These are phyloP conservation scores for Puccinia hordei DNA, from an alignment of 1,284 basidiomycete genomes.

Conservation along the genomic window DNA sequence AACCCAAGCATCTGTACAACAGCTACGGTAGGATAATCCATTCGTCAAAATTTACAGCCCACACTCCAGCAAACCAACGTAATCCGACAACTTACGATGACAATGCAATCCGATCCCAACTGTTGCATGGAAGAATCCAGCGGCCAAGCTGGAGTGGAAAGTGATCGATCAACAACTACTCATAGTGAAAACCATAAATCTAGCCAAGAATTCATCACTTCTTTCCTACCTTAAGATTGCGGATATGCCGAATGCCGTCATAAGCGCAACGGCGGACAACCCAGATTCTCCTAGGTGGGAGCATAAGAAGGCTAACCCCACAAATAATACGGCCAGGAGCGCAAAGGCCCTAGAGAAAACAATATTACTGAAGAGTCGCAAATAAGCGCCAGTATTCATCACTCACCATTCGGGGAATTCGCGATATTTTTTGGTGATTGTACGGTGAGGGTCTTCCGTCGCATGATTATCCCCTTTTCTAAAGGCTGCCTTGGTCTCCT, in stretches of 20 bases:
- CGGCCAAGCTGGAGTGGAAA: slow-evolving; percentile 34
- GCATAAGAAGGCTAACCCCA: slow-evolving; percentile 25
- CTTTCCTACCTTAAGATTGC: slow-evolving; percentile 30
- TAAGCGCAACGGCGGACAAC: slow-evolving; percentile 6
- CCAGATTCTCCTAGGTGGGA: slow-evolving; percentile 21
- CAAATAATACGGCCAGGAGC: neutral
- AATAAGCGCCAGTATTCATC: neutral
- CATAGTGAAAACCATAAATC: neutral
- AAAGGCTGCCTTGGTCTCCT: slow-evolving; percentile 8
- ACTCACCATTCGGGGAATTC: slow-evolving; percentile 33
- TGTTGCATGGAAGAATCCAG: slow-evolving; percentile 42
- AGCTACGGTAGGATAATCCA: slow-evolving; percentile 11
- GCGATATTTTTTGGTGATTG: slow-evolving; percentile 26
- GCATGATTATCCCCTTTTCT: neutral
- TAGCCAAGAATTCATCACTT: neutral
- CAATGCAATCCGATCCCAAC: slow-evolving; percentile 41
- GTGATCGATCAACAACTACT: neutral
- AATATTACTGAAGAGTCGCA: neutral
- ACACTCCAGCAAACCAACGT: neutral
- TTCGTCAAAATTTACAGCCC: neutral
- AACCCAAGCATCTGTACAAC: slow-evolving; percentile 49
- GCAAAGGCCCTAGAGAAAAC: slow-evolving; percentile 17
- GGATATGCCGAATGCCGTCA: slow-evolving; percentile 23
- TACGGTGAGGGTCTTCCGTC: slow-evolving; percentile 23
- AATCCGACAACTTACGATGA: slow-evolving; percentile 30